These are phyloP conservation scores for Curvularia verruculosa DNA, from an alignment of 2,329 filamentous ascomycete species.

Conservation along the genomic window DNA sequence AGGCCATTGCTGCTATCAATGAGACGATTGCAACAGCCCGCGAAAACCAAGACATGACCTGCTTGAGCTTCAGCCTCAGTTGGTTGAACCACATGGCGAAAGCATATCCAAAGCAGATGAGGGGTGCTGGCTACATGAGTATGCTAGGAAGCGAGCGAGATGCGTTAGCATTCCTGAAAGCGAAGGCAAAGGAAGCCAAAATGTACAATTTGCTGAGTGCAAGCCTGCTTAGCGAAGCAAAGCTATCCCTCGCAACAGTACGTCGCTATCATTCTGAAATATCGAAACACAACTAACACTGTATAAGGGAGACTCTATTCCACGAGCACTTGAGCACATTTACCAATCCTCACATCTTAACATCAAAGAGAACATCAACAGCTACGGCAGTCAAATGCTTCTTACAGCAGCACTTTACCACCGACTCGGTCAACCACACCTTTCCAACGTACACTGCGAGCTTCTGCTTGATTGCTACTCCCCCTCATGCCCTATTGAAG, in stretches of 20 bases:
- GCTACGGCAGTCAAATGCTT: constrained; percentile 75
- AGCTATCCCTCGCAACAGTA: constrained; percentile 75
- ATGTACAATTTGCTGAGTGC: constrained; percentile 87
- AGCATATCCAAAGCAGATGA: constrained; percentile 77
- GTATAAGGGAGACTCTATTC: constrained; percentile 61
- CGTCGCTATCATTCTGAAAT: constrained; percentile 44
- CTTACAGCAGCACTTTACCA: constrained; percentile 77
- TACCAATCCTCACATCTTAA: constrained; percentile 83
- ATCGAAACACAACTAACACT: constrained; percentile 1
- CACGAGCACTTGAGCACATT: constrained; percentile 74
- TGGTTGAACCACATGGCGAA: constrained; percentile 97
- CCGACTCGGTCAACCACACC: constrained; percentile 68
- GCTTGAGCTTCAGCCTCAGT: constrained; percentile 91
- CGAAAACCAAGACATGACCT: constrained; percentile 90
- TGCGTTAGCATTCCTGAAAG: constrained; percentile 80
- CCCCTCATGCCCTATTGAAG: constrained; percentile 70
- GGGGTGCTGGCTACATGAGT: constrained; percentile 70
- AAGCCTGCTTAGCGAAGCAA: constrained; percentile 83
- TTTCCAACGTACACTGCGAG: constrained; percentile 69
- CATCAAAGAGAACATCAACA: constrained; percentile 75
- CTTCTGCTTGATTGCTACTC: constrained; percentile 77
- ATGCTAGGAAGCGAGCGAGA: constrained; percentile 81
- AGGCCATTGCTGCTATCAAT: constrained; percentile 92
- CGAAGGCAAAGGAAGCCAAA: constrained; percentile 82
- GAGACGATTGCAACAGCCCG: constrained; percentile 94